Evolutionary conservation across 2,329 filamentous ascomycete species (phyloP).

Genomic region (Chaetomiaceae sp.): DNA sequence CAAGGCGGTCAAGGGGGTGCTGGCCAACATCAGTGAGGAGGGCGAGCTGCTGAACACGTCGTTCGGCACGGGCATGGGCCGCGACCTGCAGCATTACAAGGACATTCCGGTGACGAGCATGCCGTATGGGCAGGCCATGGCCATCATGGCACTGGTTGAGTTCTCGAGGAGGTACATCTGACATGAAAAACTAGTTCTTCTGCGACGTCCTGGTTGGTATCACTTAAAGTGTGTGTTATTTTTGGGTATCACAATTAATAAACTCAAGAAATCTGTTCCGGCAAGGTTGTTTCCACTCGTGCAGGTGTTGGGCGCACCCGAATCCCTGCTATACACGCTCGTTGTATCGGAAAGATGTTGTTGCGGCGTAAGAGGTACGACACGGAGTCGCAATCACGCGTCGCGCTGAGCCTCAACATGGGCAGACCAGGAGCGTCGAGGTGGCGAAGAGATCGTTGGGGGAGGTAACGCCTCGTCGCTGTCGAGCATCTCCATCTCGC

Average conservation of each 20-base stretch:
- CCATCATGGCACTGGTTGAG: slow-evolving; percentile 73
- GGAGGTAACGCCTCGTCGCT: background rate
- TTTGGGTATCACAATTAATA: no score
- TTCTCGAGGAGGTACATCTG: slow-evolving; percentile 54
- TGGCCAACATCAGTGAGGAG: slow-evolving; percentile 57
- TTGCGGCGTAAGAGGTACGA: no score
- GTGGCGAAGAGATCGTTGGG: background rate
- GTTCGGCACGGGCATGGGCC: slow-evolving; percentile 74
- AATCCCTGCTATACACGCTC: no score
- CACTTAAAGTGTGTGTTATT: no score
- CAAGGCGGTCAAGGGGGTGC: slow-evolving; percentile 59
- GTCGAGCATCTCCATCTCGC: background rate
- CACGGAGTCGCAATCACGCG: no score
- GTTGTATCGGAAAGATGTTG: no score
- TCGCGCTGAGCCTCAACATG: no score
- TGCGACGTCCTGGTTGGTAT: no score
- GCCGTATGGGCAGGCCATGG: slow-evolving; percentile 82
- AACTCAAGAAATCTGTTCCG: no score
- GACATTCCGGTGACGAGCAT: slow-evolving; percentile 71
- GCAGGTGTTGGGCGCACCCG: no score
- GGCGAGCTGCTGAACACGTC: slow-evolving; percentile 70
- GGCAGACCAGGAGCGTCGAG: background rate
- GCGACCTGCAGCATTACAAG: slow-evolving; percentile 67
- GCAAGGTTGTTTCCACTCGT: no score
- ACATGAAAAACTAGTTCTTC: no score